Conservation (phyloP, 75 land plant species). For the Sequoia sempervirens region DNA sequence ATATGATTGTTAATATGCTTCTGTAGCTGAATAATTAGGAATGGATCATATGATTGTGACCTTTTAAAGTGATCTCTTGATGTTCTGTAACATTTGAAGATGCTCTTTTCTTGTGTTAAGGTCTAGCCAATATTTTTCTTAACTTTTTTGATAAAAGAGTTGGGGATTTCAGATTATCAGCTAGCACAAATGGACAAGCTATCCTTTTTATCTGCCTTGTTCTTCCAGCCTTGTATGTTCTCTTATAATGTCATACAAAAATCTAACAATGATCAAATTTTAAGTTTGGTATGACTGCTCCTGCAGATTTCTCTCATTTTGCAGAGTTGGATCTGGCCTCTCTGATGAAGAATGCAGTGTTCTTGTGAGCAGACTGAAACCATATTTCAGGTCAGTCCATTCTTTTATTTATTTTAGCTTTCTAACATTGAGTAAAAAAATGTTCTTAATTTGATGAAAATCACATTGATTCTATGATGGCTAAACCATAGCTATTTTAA, state of each 20-base stretch:
- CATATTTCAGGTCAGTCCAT: constrained; percentile 69
- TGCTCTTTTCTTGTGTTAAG: not conserved
- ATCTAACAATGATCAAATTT: not conserved
- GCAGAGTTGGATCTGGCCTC: constrained; percentile 93
- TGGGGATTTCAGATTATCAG: not conserved
- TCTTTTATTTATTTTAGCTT: not conserved
- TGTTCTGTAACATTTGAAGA: not conserved
- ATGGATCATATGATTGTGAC: not conserved
- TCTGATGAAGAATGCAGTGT: constrained; percentile 81
- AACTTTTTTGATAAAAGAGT: not conserved
- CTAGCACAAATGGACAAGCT: not conserved
- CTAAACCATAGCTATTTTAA: too few relatives aligned
- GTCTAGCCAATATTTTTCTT: not conserved
- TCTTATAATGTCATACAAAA: not conserved
- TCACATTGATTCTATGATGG: too few relatives aligned
- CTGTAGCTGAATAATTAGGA: not conserved
- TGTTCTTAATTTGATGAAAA: not conserved
- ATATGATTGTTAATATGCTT: not conserved
- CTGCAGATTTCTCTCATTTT: constrained; percentile 86
- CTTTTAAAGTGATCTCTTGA: not conserved
- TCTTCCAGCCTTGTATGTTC: not conserved
- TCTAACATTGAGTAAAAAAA: not conserved
- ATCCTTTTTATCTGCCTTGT: not conserved
- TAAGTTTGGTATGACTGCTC: not conserved
- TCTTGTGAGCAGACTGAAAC: constrained; percentile 77